Evolutionary conservation across 495 filamentous ascomycete genomes (phyloP), one percentile per base, ranked within the genome.

Genomic region (Rhizodiscina lignyota): DNA sequence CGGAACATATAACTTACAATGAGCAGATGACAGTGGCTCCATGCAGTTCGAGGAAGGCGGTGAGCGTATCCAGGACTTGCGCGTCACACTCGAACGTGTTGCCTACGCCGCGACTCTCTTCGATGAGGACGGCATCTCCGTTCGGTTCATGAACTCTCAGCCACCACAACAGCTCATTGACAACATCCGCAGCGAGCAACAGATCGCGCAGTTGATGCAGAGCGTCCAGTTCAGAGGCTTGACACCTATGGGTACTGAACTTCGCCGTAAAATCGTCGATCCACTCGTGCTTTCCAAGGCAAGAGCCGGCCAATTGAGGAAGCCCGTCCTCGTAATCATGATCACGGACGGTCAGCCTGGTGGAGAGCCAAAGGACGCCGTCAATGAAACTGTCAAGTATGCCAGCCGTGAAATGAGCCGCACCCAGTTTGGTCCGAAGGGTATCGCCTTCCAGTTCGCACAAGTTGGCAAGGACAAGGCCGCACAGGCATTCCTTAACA

Each of bases 391-490:
- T 8, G 66, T 76, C 34, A 58, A 60, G 27, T 58, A 58, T 42
- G 62, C 68, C 1, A 43, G 60, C 20, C 47, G 54, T 8, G 55
- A 71, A 41, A 46, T 68, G 5, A 45, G 54, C 8, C 55, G 61
- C 17, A 62, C 50, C 27, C 60, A 49, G 21, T 68, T 62, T 40
- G 68, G 66, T 13, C 53, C 54, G 10, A 65, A 66, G 39, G 70
- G 68, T 2, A 51, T 79, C 28, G 58, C 65, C 2, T 81, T 80
- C 61, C 74, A 81, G 45, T 80, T 82, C 49, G 74, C 77, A 5
- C 77, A 82, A 47, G 76, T 82, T 31, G 77, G 77, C 40, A 77
- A 75, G 39, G 77, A 82, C 44, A 53, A 62, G 45, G 63, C 67
- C 34, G 77, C 77, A 5, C 66, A 68, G 21, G 67, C 71, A 30